phyloP scores from a whole-genome alignment of 2,329 filamentous ascomycete species.

The Ophiostoma australiae region DNA sequence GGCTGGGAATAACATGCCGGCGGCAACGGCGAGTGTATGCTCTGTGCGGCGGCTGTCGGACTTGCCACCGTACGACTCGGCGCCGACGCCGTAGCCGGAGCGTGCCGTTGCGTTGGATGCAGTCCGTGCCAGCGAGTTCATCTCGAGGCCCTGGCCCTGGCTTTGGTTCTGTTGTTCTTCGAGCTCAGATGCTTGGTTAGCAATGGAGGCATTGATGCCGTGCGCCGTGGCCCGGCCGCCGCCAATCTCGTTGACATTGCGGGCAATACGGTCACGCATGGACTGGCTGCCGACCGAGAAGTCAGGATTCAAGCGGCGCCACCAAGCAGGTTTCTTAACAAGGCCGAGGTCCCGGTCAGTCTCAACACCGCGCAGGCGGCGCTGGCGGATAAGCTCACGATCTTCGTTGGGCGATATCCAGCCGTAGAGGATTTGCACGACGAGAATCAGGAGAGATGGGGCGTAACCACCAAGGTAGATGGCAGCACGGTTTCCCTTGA shows the following conservation, averaged over 20 bases:
- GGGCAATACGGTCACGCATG: slow-evolving; percentile 50
- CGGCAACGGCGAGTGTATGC: slow-evolving; percentile 41
- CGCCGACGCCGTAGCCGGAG: slow-evolving; percentile 23
- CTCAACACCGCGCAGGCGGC: slow-evolving; percentile 51
- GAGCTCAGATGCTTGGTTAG: slow-evolving; percentile 33
- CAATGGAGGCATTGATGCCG: slow-evolving; percentile 37
- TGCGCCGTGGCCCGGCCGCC: slow-evolving; percentile 44
- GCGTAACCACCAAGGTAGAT: slow-evolving; percentile 61
- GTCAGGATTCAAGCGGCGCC: slow-evolving; percentile 51
- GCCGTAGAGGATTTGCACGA: slow-evolving; percentile 51
- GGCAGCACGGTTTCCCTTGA: slow-evolving; percentile 46
- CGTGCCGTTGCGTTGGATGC: slow-evolving; percentile 17
- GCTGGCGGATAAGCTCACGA: slow-evolving; percentile 58
- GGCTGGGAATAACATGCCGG: slow-evolving; percentile 47
- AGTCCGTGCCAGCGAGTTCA: slow-evolving; percentile 32
- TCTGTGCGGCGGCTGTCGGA: slow-evolving; percentile 45
- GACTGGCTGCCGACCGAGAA: slow-evolving; percentile 35
- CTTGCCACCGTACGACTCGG: slow-evolving; percentile 39
- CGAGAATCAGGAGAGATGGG: slow-evolving; percentile 53
- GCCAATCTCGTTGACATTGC: slow-evolving; percentile 53
- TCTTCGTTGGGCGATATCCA: slow-evolving; percentile 67
- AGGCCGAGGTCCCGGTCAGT: slow-evolving; percentile 59
- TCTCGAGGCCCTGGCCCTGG: slow-evolving; percentile 29
- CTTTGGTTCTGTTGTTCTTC: slow-evolving; percentile 11
- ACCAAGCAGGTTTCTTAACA: slow-evolving; percentile 61